Evolutionary conservation across 2,329 filamentous ascomycete species (phyloP).

Genomic region (Arachnomyces sp.): DNA sequence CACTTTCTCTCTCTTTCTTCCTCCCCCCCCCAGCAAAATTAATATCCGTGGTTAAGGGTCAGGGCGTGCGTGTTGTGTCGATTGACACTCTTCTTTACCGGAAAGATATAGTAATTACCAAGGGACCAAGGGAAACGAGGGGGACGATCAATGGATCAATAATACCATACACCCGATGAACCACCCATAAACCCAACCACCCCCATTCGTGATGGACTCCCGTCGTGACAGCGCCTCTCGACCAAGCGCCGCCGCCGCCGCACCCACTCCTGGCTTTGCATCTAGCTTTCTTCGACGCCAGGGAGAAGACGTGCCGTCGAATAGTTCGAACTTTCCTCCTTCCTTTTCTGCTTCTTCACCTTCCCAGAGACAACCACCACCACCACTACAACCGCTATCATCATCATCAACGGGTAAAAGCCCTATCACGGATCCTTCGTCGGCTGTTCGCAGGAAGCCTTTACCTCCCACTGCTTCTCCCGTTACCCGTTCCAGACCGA

Average conservation of each 20-base stretch:
- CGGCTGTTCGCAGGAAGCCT: conserved; percentile 45
- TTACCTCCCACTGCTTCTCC: conserved; percentile 44
- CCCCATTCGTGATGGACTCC: conserved; percentile 2
- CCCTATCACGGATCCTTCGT: background rate
- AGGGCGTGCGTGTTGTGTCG: too few species aligned
- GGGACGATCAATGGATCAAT: too few species aligned
- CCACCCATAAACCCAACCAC: conserved; percentile 5
- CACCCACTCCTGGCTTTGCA: conserved; percentile 11
- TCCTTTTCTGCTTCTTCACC: background rate
- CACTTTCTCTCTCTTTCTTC: too few species aligned
- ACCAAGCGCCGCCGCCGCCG: conserved; percentile 13
- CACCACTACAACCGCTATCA: conserved; percentile 6
- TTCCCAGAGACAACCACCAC: conserved; percentile 5
- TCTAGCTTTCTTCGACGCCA: conserved; percentile 13
- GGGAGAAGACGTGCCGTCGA: conserved; percentile 4
- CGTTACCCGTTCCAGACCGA: conserved; percentile 24
- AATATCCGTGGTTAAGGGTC: too few species aligned
- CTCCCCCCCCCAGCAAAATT: too few species aligned
- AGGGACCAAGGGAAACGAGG: too few species aligned
- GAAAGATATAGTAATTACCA: too few species aligned
- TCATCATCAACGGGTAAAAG: conserved; percentile 5
- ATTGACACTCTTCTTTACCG: too few species aligned
- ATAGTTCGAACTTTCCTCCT: conserved; percentile 6
- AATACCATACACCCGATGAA: too few species aligned
- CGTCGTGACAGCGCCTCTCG: conserved; percentile 3